Conservation (phyloP, 257 asterid genomes). For the Solanum rostratum region DNA sequence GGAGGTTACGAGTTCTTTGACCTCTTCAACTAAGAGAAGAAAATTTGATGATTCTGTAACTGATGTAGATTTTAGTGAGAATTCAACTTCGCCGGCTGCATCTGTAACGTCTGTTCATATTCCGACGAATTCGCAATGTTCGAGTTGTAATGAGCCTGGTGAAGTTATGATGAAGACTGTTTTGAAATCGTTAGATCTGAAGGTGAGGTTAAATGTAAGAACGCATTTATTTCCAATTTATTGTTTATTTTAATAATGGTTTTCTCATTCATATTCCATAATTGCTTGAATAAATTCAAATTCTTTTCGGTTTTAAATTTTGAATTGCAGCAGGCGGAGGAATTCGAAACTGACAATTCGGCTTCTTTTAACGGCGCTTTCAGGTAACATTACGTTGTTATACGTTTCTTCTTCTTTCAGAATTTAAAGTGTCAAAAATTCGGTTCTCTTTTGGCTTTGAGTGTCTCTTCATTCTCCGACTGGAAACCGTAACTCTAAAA, state of each 20-base stretch:
- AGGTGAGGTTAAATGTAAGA: constrained; percentile 32
- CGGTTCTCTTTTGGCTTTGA: neutral
- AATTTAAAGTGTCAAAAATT: neutral
- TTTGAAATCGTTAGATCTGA: constrained; percentile 54
- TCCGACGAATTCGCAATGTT: constrained; percentile 5
- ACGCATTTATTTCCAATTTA: neutral
- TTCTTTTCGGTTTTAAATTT: constrained; percentile 14
- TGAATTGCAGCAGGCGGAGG: constrained; percentile 31
- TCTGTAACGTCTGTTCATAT: constrained; percentile 16
- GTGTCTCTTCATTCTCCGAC: neutral
- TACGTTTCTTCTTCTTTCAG: neutral
- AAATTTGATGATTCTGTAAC: constrained; percentile 17
- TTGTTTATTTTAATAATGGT: neutral
- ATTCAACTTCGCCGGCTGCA: constrained; percentile 30
- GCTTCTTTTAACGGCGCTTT: constrained; percentile 25
- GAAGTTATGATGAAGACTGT: constrained; percentile 16
- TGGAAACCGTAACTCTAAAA: neutral
- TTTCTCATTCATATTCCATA: neutral
- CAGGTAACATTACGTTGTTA: constrained; percentile 29
- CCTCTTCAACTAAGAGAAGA: constrained; percentile 36
- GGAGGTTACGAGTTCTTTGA: constrained; percentile 23
- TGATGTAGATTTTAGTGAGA: constrained; percentile 17
- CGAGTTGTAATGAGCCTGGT: constrained; percentile 11
- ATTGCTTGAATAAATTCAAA: neutral
- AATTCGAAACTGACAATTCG: constrained; percentile 35